Conservation (phyloP, 164 flowering plant genomes). For the Umbellularia californica region DNA sequence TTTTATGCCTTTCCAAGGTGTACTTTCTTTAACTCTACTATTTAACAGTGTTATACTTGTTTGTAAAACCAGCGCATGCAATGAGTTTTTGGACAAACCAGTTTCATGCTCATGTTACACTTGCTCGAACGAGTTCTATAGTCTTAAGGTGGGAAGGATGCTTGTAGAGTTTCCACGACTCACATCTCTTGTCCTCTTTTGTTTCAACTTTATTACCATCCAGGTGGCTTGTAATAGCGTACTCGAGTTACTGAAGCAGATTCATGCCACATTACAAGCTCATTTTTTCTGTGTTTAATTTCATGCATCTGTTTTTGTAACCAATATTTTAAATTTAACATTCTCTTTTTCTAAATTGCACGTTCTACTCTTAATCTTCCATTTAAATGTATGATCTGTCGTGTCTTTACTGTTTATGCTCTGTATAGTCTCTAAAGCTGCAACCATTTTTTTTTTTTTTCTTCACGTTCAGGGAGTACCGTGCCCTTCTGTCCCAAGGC, state of each 20-base stretch:
- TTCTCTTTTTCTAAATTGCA: background rate
- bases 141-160: background rate
- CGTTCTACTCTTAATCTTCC: background rate
- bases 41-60: background rate
- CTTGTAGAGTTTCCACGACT: background rate
- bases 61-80: too few relatives aligned
- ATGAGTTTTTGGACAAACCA: too few relatives aligned
- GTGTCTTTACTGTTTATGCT: background rate
- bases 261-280: background rate
- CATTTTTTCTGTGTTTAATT: background rate
- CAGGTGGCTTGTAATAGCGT: background rate
- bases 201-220: background rate
- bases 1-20: too few relatives aligned
- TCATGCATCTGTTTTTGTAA: too few relatives aligned
- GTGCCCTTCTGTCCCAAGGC: conserved; percentile 43
- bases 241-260: background rate
- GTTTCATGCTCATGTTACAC: background rate
- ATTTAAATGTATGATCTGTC: too few relatives aligned
- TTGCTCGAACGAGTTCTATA: too few relatives aligned
- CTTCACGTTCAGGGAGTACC: conserved; percentile 47
- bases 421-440: background rate
- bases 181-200: background rate
- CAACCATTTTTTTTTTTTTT: background rate
- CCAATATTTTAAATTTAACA: background rate
- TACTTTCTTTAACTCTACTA: background rate